Conservation (phyloP, 768 basidiomycete species). For the Dacryopinax primogenitus region DNA sequence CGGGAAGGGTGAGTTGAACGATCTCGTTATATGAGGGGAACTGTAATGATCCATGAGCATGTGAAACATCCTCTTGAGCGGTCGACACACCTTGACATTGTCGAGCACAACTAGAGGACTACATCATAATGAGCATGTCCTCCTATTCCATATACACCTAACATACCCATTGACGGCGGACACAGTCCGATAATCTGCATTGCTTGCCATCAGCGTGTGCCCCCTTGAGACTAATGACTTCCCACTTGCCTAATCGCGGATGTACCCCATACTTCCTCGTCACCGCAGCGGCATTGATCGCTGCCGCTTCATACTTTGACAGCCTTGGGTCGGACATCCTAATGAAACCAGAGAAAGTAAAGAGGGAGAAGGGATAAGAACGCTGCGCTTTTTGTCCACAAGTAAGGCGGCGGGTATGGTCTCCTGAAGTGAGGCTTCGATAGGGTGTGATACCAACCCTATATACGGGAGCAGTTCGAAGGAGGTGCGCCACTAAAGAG, state of each 20-base stretch:
- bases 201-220: neutral
- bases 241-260: constrained; percentile 65
- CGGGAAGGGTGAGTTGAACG: constrained; percentile 85
- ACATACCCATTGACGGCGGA: constrained; percentile 93
- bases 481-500: too few relatives aligned
- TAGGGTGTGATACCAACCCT: too few relatives aligned
- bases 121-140: neutral
- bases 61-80: neutral
- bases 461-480: too few relatives aligned
- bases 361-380: neutral
- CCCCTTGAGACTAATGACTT: constrained; percentile 11
- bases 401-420: too few relatives aligned
- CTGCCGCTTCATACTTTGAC: constrained; percentile 52
- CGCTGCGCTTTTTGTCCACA: neutral
- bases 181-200: constrained; percentile 96
- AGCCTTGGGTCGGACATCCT: constrained; percentile 13
- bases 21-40: constrained; percentile 99
- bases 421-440: too few relatives aligned
- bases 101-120: constrained; percentile 94
- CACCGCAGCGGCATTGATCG: constrained; percentile 78
- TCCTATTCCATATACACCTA: neutral
- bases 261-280: constrained; percentile 79
- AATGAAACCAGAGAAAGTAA: neutral
- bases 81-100: constrained; percentile 75
- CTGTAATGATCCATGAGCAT: constrained; percentile 30